Evolutionary conservation across 176 grass and related monocot genomes (phyloP).

Genomic region (Carex littledalei): DNA sequence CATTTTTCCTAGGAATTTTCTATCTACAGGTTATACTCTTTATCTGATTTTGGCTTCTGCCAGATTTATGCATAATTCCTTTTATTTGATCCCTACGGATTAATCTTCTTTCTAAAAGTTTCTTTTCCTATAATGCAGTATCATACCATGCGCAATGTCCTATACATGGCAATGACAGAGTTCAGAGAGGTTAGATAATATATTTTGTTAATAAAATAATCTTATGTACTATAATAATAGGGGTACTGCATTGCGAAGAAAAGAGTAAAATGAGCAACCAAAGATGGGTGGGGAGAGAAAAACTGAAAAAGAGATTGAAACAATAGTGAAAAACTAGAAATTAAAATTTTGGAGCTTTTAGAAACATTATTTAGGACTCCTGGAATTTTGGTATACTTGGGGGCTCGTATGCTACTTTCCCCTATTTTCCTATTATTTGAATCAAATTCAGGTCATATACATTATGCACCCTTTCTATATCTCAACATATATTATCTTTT

Average conservation of each 20-base stretch:
- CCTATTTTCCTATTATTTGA: background rate
- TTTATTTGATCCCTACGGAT: background rate
- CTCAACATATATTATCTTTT: conserved; percentile 11
- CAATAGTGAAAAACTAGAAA: background rate
- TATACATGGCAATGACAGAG: conserved; percentile 96
- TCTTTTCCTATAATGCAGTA: conserved; percentile 47
- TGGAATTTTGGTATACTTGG: background rate
- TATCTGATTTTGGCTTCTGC: background rate
- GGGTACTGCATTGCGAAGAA: background rate
- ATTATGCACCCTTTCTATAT: conserved; percentile 4
- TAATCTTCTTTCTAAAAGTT: background rate
- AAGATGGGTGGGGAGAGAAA: background rate
- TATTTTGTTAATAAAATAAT: background rate
- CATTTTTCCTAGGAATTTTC: background rate
- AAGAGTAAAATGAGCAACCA: background rate
- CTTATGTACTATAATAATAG: conserved; percentile 2
- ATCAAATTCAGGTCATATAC: background rate
- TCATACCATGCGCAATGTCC: conserved; percentile 75
- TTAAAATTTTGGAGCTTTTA: background rate
- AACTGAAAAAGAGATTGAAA: background rate
- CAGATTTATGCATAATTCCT: background rate
- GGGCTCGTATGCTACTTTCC: background rate
- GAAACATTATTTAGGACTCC: background rate
- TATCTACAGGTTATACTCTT: background rate
- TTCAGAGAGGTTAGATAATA: conserved; percentile 58